These are phyloP conservation scores for Jimgerdemannia flammicorona DNA, from an alignment of 192 early-diverging fungal species.

Conservation along the genomic window DNA sequence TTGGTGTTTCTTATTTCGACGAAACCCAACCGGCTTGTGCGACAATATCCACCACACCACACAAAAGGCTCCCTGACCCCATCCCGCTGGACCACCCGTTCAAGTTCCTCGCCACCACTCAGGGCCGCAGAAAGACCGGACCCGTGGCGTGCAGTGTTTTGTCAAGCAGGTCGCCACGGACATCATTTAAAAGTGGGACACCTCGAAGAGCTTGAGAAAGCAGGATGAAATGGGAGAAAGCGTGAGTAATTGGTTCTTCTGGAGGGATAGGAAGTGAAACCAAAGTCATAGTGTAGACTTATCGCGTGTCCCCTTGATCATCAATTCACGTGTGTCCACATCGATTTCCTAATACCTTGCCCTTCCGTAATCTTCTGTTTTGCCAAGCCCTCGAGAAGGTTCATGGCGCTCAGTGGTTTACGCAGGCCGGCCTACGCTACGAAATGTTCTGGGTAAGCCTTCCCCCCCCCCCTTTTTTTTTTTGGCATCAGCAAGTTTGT, in stretches of 20 bases:
- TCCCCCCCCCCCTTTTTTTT: too few species aligned
- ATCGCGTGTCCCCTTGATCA: too few species aligned
- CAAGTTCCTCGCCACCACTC: slow-evolving; percentile 56
- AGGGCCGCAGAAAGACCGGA: slow-evolving; percentile 75
- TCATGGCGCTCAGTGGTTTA: slow-evolving; percentile 54
- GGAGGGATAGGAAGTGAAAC: not conserved
- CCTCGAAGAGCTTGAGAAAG: slow-evolving; percentile 57
- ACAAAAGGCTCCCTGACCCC: too few species aligned
- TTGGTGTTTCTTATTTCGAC: too few species aligned
- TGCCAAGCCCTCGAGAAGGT: slow-evolving; percentile 46
- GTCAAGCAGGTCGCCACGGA: slow-evolving; percentile 48
- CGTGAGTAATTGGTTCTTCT: slow-evolving; percentile 34
- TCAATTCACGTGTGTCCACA: too few species aligned
- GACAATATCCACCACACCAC: too few species aligned
- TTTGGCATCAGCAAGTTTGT: too few species aligned
- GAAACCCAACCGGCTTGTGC: too few species aligned
- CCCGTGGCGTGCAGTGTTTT: slow-evolving; percentile 80
- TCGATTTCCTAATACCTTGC: too few species aligned
- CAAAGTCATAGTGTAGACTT: too few species aligned
- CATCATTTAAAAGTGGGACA: slow-evolving; percentile 50
- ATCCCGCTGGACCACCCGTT: slow-evolving; percentile 28
- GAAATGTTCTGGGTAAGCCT: slow-evolving; percentile 58
- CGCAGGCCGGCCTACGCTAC: slow-evolving; percentile 52
- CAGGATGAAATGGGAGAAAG: slow-evolving; percentile 70
- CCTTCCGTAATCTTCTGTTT: slow-evolving; percentile 58